Evolutionary conservation across 1,139 yeast genomes (phyloP), one percentile per base, ranked within the genome.

Genomic region (Kluyveromyces sp.): DNA sequence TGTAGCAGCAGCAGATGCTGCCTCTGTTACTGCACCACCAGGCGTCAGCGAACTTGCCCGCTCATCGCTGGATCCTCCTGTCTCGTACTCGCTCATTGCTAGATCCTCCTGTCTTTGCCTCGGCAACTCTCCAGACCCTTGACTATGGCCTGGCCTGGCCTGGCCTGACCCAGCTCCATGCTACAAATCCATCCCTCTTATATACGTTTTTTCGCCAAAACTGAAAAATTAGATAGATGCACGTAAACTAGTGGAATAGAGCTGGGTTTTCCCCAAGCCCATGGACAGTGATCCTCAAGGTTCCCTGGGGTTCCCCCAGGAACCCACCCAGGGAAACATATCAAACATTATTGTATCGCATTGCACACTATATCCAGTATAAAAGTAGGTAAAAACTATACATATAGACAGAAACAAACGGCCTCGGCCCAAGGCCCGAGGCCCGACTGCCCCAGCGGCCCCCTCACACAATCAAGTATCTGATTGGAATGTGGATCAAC

Each of bases 401-500:
- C n/a, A 26, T 21, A 36, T 5, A 36, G 27, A 21, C 38, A 21
- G 8, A 36, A 10, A 36, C n/a, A 36, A 25, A 36, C 7, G 8
- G 29, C n/a, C n/a, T n/a, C n/a, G n/a, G n/a, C n/a, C n/a, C n/a
- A n/a, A n/a, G n/a, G n/a, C n/a, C n/a, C n/a, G n/a, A n/a, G n/a
- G n/a, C n/a, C n/a, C n/a, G n/a, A n/a, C n/a, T n/a, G n/a, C n/a
- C n/a, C n/a, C n/a, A n/a, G n/a, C n/a, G n/a, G n/a, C n/a, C 43
- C 39, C 35, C 49, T 74, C 77, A 90, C 57, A 90, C 97, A 72
- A 90, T 89, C 73, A 90, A 81, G 72, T 89, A 94, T 74, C 97
- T 85, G 73, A 90, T 89, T 65, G 98, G 98, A 62, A 90, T 90
- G 71, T 90, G 98, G 62, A 90, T 78, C 66, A 90, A 78, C 73